Evolutionary conservation across 805 yeast species (phyloP).

Genomic region (Barnettozyma salicaria): DNA sequence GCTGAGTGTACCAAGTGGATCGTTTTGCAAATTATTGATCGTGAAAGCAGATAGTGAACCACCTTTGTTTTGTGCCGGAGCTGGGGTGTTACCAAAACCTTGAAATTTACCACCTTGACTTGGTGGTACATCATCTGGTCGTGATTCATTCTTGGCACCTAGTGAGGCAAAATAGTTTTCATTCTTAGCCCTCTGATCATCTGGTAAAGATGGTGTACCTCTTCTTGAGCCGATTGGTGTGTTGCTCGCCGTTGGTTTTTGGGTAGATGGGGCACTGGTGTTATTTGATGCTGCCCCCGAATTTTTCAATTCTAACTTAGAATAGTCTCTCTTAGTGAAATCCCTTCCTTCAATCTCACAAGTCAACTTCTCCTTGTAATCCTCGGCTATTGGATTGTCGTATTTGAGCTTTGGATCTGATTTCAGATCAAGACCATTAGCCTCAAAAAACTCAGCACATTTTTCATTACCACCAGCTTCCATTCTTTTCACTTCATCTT

Average conservation of each 20-base stretch:
- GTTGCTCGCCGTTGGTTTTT: conserved; percentile 9
- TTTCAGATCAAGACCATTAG: conserved; percentile 61
- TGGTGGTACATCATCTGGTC: conserved; percentile 81
- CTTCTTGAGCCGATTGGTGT: conserved; percentile 37
- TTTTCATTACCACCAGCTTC: conserved; percentile 88
- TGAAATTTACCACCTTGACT: conserved; percentile 89
- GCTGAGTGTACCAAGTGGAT: conserved; percentile 84
- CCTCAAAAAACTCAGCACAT: conserved; percentile 59
- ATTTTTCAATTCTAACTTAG: conserved; percentile 28
- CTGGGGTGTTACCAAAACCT: conserved; percentile 85
- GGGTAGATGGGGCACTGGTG: conserved; percentile 6
- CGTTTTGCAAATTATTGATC: conserved; percentile 63
- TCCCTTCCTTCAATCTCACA: conserved; percentile 68
- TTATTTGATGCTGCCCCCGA: conserved; percentile 16
- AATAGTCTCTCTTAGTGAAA: conserved; percentile 56
- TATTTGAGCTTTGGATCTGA: conserved; percentile 71
- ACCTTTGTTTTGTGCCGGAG: conserved; percentile 31
- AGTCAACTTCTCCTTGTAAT: conserved; percentile 77
- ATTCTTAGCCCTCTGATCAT: conserved; percentile 43
- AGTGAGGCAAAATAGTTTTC: conserved; percentile 78
- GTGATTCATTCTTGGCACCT: conserved; percentile 62
- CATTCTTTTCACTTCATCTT: conserved; percentile 86
- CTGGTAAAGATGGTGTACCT: conserved; percentile 31
- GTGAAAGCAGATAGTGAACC: conserved; percentile 53
- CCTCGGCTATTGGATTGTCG: conserved; percentile 89